phyloP scores from a whole-genome alignment of 202 grass and related monocot genomes.

The Setaria viridis region DNA sequence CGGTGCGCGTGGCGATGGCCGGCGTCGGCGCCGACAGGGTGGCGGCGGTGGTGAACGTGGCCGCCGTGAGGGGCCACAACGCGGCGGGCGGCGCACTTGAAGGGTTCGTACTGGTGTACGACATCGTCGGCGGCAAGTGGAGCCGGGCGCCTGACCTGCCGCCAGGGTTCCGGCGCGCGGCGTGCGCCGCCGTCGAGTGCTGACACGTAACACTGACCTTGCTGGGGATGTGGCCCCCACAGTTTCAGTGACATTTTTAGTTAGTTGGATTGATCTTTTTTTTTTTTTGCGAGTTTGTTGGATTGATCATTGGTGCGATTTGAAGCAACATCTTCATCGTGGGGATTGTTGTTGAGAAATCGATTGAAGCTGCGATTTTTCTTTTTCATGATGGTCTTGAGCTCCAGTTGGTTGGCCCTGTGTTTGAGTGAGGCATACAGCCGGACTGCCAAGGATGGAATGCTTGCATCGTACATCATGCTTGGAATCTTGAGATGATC shows the following conservation, averaged over 20 bases:
- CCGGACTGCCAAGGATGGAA: no score
- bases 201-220: neutral
- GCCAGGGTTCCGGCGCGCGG: constrained; percentile 53
- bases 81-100: constrained; percentile 1
- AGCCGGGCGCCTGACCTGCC: constrained; percentile 63
- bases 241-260: neutral
- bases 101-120: constrained; percentile 62
- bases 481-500: no score
- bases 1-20: constrained; percentile 63
- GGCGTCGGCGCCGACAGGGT: constrained; percentile 47
- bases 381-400: no score
- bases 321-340: constrained; percentile 26
- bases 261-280: neutral
- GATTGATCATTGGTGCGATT: neutral
- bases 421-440: no score
- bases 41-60: constrained; percentile 54
- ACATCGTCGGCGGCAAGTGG: constrained; percentile 66
- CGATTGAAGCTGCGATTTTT: neutral
- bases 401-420: no score
- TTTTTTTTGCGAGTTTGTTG: no score
- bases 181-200: constrained; percentile 63
- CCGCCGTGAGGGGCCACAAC: constrained; percentile 45
- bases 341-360: neutral
- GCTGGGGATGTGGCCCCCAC: neutral
- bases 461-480: no score